phyloP scores from a whole-genome alignment of 2,329 filamentous ascomycete species.

The Esteya vermicola region DNA sequence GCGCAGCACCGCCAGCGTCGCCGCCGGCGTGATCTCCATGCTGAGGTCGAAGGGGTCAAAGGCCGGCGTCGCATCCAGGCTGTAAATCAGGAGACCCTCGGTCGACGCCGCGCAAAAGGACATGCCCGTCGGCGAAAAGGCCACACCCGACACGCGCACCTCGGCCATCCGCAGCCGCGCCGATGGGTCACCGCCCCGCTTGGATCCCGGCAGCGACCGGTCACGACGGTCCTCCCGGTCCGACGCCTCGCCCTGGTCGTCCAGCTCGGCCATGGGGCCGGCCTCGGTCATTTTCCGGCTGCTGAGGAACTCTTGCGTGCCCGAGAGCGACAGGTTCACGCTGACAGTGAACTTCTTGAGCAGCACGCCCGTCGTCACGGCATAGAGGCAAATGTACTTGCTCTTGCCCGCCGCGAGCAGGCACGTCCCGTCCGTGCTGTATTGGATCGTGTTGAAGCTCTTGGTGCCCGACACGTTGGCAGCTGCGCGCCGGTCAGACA shows the following conservation, averaged over 20 bases:
- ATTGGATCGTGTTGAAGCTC: constrained; percentile 73
- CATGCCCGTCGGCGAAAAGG: constrained; percentile 77
- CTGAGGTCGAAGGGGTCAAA: constrained; percentile 97
- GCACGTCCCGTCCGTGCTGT: constrained; percentile 85
- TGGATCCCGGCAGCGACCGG: constrained; percentile 66
- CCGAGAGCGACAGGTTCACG: constrained; percentile 86
- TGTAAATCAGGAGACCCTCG: constrained; percentile 88
- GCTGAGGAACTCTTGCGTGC: constrained; percentile 94
- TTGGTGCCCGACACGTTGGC: constrained; percentile 87
- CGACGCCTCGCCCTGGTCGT: constrained; percentile 76
- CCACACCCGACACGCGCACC: constrained; percentile 70
- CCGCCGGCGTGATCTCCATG: constrained; percentile 81
- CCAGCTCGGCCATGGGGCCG: constrained; percentile 70
- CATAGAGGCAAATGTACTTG: constrained; percentile 97
- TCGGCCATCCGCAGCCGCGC: constrained; percentile 63
- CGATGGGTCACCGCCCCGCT: constrained; percentile 70
- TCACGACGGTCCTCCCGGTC: constrained; percentile 79
- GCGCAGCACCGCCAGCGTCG: constrained; percentile 56
- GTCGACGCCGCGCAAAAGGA: constrained; percentile 92
- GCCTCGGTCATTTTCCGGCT: constrained; percentile 84
- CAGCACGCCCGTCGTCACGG: constrained; percentile 80
- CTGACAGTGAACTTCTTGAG: constrained; percentile 94
- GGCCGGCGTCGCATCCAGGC: constrained; percentile 65
- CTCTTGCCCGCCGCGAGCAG: constrained; percentile 86
- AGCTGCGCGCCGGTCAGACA: constrained; percentile 77